A percentile compares a stretch with the other conserved stretches of the same genome.
These are phyloP conservation scores for Coemansia sp. DNA, from an alignment of 192 early-diverging fungal genomes.

Conservation along the genomic window DNA sequence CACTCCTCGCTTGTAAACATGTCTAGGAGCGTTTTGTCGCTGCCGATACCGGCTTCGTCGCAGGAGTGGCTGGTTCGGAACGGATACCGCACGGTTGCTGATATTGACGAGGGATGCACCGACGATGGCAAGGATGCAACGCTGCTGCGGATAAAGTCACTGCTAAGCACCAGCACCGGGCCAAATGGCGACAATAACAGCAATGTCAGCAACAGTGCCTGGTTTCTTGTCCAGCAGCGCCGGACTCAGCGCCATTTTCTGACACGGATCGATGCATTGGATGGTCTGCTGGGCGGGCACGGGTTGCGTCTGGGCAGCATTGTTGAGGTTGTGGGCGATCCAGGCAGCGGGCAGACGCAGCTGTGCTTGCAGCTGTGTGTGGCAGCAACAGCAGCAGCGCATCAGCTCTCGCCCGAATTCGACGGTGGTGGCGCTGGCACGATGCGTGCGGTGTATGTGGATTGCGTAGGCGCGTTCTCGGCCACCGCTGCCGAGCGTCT, in stretches of 20 bases:
- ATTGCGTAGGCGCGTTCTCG: conserved; percentile 24
- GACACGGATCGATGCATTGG: conserved; percentile 17
- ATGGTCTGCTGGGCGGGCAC: conserved; percentile 17
- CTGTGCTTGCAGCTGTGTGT: conserved; percentile 31
- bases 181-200: background rate
- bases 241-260: conserved; percentile 14
- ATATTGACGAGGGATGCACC: conserved; percentile 17
- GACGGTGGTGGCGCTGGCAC: background rate
- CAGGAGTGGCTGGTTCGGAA: conserved; percentile 17
- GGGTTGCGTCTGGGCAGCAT: conserved; percentile 23
- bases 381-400: background rate
- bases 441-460: conserved; percentile 21
- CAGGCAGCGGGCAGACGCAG: conserved; percentile 17
- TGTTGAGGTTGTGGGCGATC: conserved; percentile 19
- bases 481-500: conserved; percentile 12
- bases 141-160: conserved; percentile 14
- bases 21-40: conserved; percentile 25
- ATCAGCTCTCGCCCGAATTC: conserved; percentile 8
- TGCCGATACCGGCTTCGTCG: conserved; percentile 12
- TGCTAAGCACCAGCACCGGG: conserved; percentile 4
- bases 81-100: conserved; percentile 24
- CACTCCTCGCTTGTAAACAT: background rate
- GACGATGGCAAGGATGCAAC: conserved; percentile 7
- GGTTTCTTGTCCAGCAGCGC: conserved; percentile 9
- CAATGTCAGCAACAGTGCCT: conserved; percentile 5